Base-by-base conservation (phyloP, 768 basidiomycete species). In the Leccinellum albellum region DNA sequence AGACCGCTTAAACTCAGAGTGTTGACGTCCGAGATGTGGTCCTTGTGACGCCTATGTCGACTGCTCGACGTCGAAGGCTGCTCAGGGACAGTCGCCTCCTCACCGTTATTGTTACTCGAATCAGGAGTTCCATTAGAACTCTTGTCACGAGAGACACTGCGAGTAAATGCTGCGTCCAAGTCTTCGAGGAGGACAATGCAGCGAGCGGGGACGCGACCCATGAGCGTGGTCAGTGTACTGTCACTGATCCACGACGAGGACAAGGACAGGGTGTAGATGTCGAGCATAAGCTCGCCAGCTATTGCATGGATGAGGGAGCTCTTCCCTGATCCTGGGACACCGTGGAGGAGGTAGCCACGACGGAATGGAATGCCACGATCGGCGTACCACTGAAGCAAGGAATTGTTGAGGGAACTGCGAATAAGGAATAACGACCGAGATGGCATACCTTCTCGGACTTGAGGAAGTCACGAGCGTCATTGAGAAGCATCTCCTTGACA, bases 291-390 rank as follows among this genome's bases (percentile, higher is more conserved):
- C 67, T 90, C 87, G 47, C 93, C 93, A 8, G 94, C 94, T 28
- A 94, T 84, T 14, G 92, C 84, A 61, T 94, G 90, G 64, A 94
- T 91, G 55, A 93, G 78, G 20, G 89, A 91, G 21, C 86, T 88
- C 76, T 94, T 94, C 48, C 91, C 91, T 26, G 88, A 89, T 50
- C 91, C 92, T 12, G 91, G 87, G 26, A 91, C 87, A 61, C 90
- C 89, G 63, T 92, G 85, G 23, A 93, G 78, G 51, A 93, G 82
- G 70, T 91, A 92, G 5, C 92, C 92, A 55, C 92, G 83, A 54
- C 92, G 88, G 82, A 91, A 94, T 29, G 92, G 92, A 62, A 94
- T 93, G 51, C 92, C 92, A 64, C 92, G 86, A 71, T 92, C 89
- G n/a, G 89, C 89, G 64, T 94, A 94, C 92, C 92, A 94, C 84